Percentiles rank a stretch among this genome's conserved stretches.
These are phyloP conservation scores for Huntiella moniliformis DNA, from an alignment of 2,329 filamentous ascomycete genomes.

Conservation along the genomic window DNA sequence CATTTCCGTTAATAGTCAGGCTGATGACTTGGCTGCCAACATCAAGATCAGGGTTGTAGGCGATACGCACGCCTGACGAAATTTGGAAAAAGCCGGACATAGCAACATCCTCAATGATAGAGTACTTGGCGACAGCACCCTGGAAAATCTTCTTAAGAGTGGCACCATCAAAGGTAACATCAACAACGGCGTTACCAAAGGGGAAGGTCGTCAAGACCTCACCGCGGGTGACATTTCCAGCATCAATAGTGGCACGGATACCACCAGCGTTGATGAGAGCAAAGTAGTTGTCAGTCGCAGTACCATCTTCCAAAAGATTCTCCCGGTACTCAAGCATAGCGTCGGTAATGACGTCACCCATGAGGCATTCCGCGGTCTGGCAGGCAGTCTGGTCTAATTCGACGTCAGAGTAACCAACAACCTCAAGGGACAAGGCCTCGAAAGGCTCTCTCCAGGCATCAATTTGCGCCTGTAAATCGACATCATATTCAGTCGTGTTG, in stretches of 20 bases:
- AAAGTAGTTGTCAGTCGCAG: slow-evolving; percentile 25
- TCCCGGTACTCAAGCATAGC: slow-evolving; percentile 43
- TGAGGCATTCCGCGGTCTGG: slow-evolving; percentile 36
- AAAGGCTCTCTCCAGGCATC: slow-evolving; percentile 41
- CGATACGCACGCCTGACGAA: slow-evolving; percentile 34
- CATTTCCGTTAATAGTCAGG: slow-evolving; percentile 29
- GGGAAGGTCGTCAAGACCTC: slow-evolving; percentile 46
- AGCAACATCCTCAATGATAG: slow-evolving; percentile 31
- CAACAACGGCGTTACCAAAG: slow-evolving; percentile 45
- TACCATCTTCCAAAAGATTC: slow-evolving; percentile 25
- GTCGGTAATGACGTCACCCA: slow-evolving; percentile 36
- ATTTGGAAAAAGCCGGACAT: slow-evolving; percentile 44
- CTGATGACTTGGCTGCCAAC: slow-evolving; percentile 32
- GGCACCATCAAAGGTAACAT: slow-evolving; percentile 32
- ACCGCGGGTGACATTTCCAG: slow-evolving; percentile 41
- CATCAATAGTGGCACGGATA: slow-evolving; percentile 43
- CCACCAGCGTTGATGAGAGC: slow-evolving; percentile 46
- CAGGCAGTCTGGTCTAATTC: slow-evolving; percentile 41
- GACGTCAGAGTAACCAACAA: slow-evolving; percentile 34
- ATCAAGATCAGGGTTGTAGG: slow-evolving; percentile 34
- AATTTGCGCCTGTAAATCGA: slow-evolving; percentile 37
- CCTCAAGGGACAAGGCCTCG: slow-evolving; percentile 36
- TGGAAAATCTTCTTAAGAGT: slow-evolving; percentile 39
- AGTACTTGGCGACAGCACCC: slow-evolving; percentile 35
- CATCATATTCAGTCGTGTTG: slow-evolving; percentile 39